Percentiles rank a stretch among this genome's conserved stretches.
Evolutionary conservation across 345 rosid species (phyloP).

Genomic region (Eucalyptus cladocalyx): DNA sequence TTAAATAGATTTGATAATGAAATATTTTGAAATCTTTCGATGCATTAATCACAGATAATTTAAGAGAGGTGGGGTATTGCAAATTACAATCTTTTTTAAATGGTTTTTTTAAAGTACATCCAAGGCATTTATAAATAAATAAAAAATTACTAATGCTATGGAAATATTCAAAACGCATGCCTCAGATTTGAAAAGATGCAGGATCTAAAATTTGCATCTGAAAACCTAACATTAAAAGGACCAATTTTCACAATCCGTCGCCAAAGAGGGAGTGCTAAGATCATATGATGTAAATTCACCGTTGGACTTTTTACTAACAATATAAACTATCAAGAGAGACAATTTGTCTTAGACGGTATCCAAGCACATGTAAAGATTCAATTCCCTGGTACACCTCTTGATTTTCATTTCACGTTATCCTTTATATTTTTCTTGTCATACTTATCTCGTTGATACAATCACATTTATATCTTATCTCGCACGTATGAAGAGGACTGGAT

Average conservation of each 20-base stretch:
- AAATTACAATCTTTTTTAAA: too few species aligned
- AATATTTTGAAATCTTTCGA: neutral
- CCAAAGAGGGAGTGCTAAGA: neutral
- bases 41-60: too few species aligned
- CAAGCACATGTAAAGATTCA: too few species aligned
- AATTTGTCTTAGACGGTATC: too few species aligned
- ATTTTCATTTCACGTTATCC: neutral
- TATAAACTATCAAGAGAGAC: neutral
- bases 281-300: neutral
- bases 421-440: too few species aligned
- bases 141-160: neutral
- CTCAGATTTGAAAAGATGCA: neutral
- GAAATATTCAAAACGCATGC: neutral
- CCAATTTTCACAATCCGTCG: neutral
- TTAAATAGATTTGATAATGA: neutral
- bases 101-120: neutral
- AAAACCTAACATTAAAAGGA: neutral
- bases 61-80: neutral
- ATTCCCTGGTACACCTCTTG: neutral
- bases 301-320: neutral
- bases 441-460: neutral
- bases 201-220: neutral
- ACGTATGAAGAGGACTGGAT: neutral
- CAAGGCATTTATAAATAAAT: neutral
- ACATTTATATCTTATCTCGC: neutral